A percentile compares a stretch with the other conserved stretches of the same genome.
Conservation (phyloP, 192 early-diverging fungal genomes). For the Rhizophagus prolifer region DNA sequence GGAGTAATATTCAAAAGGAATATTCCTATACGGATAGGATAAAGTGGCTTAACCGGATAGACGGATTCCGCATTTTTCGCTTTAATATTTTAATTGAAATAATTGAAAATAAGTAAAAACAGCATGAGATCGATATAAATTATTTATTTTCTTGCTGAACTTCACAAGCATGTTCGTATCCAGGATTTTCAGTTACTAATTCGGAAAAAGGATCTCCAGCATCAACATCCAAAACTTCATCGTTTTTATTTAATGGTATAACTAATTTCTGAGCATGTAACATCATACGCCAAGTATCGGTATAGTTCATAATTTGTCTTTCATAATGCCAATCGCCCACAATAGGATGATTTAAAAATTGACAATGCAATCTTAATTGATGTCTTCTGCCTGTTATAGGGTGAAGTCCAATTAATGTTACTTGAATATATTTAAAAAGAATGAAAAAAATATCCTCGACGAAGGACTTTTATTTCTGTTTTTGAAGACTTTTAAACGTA, state of each 20-base stretch:
- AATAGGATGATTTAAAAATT: slow-evolving; percentile 41
- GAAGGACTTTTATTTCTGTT: slow-evolving; percentile 35
- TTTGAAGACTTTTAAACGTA: slow-evolving; percentile 24
- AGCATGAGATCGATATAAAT: no score
- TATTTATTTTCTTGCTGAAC: neutral
- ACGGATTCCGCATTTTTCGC: no score
- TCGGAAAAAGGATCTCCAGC: slow-evolving; percentile 10
- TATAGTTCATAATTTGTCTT: slow-evolving; percentile 31
- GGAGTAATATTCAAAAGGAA: no score
- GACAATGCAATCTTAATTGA: slow-evolving; percentile 40
- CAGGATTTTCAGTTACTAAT: neutral
- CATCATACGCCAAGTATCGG: slow-evolving; percentile 47
- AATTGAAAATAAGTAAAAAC: no score
- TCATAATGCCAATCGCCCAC: slow-evolving; percentile 48
- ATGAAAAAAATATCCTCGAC: slow-evolving; percentile 29
- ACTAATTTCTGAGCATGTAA: slow-evolving; percentile 40
- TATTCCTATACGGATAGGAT: no score
- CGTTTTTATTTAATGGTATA: slow-evolving; percentile 28
- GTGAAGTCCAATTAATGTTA: slow-evolving; percentile 32
- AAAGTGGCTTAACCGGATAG: no score
- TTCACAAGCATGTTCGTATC: neutral
- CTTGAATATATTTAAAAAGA: slow-evolving; percentile 1
- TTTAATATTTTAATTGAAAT: no score
- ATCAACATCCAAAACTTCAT: slow-evolving; percentile 3
- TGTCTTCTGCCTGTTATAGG: slow-evolving; percentile 41